Percentiles rank a stretch among this genome's conserved stretches.
phyloP scores from a whole-genome alignment of 2,329 filamentous ascomycete genomes.

The Botryosphaeria dothidea region DNA sequence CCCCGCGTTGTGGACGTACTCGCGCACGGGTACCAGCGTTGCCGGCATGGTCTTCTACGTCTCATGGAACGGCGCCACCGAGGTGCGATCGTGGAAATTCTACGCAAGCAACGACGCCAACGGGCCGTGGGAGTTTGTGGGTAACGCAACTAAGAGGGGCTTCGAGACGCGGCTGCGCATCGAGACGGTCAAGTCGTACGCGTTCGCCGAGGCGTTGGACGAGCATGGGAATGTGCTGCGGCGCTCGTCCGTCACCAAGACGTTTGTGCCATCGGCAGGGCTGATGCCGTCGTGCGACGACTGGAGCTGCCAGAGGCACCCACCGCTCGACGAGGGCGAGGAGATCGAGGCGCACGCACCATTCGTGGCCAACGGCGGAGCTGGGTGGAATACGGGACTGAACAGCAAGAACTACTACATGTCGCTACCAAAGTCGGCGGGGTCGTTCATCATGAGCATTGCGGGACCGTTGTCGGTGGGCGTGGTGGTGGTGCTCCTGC shows the following conservation, averaged over 20 bases:
- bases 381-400: constrained; percentile 19
- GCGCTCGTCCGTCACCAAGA: constrained; percentile 34
- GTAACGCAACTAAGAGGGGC: constrained; percentile 40
- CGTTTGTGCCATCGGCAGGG: constrained; percentile 36
- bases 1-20: constrained; percentile 22
- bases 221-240: constrained; percentile 26
- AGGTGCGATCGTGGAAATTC: constrained; percentile 52
- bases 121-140: constrained; percentile 40
- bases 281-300: constrained; percentile 34
- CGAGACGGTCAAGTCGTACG: constrained; percentile 19
- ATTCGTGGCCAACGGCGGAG: constrained; percentile 18
- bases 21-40: constrained; percentile 19
- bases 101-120: constrained; percentile 41
- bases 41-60: constrained; percentile 51
- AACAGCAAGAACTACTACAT: constrained; percentile 19
- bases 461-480: constrained; percentile 11
- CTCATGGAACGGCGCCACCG: constrained; percentile 55
- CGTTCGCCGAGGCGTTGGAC: constrained; percentile 22
- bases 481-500: constrained; percentile 3
- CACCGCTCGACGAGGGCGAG: constrained; percentile 21
- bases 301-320: constrained; percentile 28
- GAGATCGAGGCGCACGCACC: constrained; percentile 19
- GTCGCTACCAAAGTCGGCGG: constrained; percentile 11
- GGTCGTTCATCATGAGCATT: constrained; percentile 15
- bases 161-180: constrained; percentile 43